phyloP scores from a whole-genome alignment of 1,284 basidiomycete genomes.

The Dichomitus squalens region DNA sequence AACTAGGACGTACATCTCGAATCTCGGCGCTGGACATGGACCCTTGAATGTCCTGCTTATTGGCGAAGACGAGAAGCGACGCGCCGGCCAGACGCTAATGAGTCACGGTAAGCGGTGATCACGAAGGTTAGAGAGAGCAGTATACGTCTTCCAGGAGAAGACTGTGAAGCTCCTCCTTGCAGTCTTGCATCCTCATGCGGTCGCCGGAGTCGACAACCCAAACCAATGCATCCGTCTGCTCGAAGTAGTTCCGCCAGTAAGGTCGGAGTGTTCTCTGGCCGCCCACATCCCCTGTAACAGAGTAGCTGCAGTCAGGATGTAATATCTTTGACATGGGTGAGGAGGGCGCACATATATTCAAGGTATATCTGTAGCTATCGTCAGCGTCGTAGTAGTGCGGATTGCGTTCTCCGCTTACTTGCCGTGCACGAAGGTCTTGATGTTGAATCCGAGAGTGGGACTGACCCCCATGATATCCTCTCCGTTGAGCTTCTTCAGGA shows the following conservation, averaged over 20 bases:
- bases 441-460: conserved; percentile 98
- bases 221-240: conserved; percentile 96
- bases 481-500: conserved; percentile 90
- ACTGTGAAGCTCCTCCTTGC: conserved; percentile 83
- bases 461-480: conserved; percentile 89
- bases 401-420: conserved; percentile 59
- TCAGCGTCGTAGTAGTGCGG: neutral
- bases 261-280: conserved; percentile 94
- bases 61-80: conserved; percentile 96
- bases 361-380: conserved; percentile 66
- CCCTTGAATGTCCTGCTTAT: conserved; percentile 95
- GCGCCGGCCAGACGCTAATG: conserved; percentile 88
- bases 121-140: conserved; percentile 31
- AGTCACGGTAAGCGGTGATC: conserved; percentile 4
- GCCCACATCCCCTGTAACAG: conserved; percentile 89
- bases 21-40: conserved; percentile 87
- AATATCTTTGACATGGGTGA: neutral
- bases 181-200: conserved; percentile 86
- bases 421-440: conserved; percentile 91
- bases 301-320: conserved; percentile 11
- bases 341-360: conserved; percentile 83
- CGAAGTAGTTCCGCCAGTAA: conserved; percentile 99
- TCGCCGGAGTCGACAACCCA: conserved; percentile 99
- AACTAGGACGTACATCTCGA: conserved; percentile 60
- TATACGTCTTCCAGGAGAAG: conserved; percentile 89